These are phyloP conservation scores for Hypoxylon sp. DNA, from an alignment of 2,329 filamentous ascomycete genomes.

Conservation along the genomic window DNA sequence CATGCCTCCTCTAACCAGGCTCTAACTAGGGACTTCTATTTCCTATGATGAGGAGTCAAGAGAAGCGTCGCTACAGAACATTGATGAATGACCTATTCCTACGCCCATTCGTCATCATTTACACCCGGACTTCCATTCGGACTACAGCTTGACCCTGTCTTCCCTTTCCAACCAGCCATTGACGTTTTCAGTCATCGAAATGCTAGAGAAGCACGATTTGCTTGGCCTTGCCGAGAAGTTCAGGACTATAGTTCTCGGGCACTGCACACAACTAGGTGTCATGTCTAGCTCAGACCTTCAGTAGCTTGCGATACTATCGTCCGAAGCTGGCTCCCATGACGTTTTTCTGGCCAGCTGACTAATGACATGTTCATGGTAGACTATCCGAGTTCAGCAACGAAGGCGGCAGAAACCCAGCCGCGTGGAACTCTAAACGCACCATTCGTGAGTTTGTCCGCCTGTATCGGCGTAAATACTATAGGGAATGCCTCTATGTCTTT, in stretches of 20 bases:
- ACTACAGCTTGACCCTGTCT: slow-evolving; percentile 73
- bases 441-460: slow-evolving; percentile 71
- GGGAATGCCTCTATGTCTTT: slow-evolving; percentile 82
- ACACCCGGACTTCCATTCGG: slow-evolving; percentile 79
- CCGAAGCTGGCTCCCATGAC: slow-evolving; percentile 67
- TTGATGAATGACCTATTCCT: slow-evolving; percentile 72
- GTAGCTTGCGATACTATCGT: slow-evolving; percentile 64
- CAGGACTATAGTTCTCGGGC: slow-evolving; percentile 73
- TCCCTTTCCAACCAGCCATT: slow-evolving; percentile 58
- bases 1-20: slow-evolving; percentile 65
- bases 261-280: slow-evolving; percentile 76
- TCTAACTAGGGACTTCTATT: slow-evolving; percentile 74
- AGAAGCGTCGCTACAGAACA: slow-evolving; percentile 67
- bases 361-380: slow-evolving; percentile 82
- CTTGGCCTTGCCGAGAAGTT: slow-evolving; percentile 52
- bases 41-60: slow-evolving; percentile 76
- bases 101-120: slow-evolving; percentile 65
- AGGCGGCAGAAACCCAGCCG: slow-evolving; percentile 51
- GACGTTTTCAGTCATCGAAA: slow-evolving; percentile 67
- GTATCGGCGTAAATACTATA: slow-evolving; percentile 78
- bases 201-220: slow-evolving; percentile 68
- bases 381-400: slow-evolving; percentile 53
- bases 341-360: slow-evolving; percentile 78
- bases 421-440: slow-evolving; percentile 75
- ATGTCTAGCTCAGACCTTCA: slow-evolving; percentile 66